phyloP scores from a whole-genome alignment of 1,284 basidiomycete species.

The Tilletia horrida region DNA sequence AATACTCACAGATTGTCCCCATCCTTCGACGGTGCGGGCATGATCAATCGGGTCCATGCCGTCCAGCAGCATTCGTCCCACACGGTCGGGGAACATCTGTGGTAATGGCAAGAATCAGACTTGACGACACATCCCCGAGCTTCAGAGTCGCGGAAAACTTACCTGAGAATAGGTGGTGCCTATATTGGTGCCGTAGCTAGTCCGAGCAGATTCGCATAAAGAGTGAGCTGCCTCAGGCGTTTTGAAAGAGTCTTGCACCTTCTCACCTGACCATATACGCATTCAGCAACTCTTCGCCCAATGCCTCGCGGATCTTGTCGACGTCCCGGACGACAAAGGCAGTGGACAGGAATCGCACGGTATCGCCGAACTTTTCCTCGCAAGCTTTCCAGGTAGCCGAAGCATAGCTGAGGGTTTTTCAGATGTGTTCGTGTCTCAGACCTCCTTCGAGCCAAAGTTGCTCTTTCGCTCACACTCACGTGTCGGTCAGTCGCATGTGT shows the following conservation, averaged over 20 bases:
- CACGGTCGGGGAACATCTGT: slow-evolving; percentile 31
- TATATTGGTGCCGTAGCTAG: slow-evolving; percentile 31
- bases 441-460: no score
- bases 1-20: slow-evolving; percentile 2
- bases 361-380: slow-evolving; percentile 24
- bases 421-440: no score
- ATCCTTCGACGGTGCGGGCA: slow-evolving; percentile 6
- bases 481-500: slow-evolving; percentile 8
- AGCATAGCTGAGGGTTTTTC: slow-evolving; percentile 14
- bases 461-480: neutral
- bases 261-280: slow-evolving; percentile 27
- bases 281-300: slow-evolving; percentile 24
- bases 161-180: slow-evolving; percentile 27
- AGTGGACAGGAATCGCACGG: slow-evolving; percentile 27
- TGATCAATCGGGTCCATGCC: slow-evolving; percentile 21
- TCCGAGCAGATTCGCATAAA: no score
- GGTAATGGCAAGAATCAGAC: no score
- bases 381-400: slow-evolving; percentile 28
- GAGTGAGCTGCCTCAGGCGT: no score
- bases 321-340: slow-evolving; percentile 32
- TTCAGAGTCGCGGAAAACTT: no score
- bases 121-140: no score
- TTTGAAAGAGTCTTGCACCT: no score
- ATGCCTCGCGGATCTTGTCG: slow-evolving; percentile 29
- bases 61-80: slow-evolving; percentile 29